Evolutionary conservation across 495 filamentous ascomycete species (phyloP).

Genomic region (Penicillium nucicola): DNA sequence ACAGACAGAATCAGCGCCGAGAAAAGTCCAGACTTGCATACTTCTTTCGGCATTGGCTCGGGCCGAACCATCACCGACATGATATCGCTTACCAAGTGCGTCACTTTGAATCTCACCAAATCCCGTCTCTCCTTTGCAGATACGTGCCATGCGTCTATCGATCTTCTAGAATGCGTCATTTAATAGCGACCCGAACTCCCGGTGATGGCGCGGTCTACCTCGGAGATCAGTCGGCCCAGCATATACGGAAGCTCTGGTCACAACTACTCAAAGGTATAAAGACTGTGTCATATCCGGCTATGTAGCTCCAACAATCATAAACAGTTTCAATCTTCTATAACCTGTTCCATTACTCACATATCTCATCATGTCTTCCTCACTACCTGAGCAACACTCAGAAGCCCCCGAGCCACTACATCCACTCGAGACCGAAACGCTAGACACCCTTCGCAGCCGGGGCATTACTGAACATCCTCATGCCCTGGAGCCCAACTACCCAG

Average conservation of each 20-base stretch:
- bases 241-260: neutral
- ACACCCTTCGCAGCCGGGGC: constrained; percentile 15
- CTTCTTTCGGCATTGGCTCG: neutral
- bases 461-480: constrained; percentile 19
- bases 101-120: no score
- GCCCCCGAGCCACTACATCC: neutral
- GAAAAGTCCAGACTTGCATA: neutral
- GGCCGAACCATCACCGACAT: neutral
- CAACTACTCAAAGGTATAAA: neutral
- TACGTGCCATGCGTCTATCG: no score
- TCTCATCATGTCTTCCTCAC: neutral
- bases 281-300: neutral
- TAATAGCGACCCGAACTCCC: neutral
- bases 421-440: constrained; percentile 17
- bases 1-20: neutral
- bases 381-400: neutral
- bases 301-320: neutral
- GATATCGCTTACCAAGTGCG: neutral
- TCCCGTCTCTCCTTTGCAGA: no score
- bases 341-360: neutral
- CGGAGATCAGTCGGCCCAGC: neutral
- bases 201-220: neutral
- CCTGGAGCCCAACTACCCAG: constrained; percentile 27
- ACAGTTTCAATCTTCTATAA: neutral
- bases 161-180: neutral